Percentiles rank a stretch among this genome's conserved stretches.
Evolutionary conservation across 2,329 filamentous ascomycete species (phyloP).

Genomic region (Colletotrichum sp.): DNA sequence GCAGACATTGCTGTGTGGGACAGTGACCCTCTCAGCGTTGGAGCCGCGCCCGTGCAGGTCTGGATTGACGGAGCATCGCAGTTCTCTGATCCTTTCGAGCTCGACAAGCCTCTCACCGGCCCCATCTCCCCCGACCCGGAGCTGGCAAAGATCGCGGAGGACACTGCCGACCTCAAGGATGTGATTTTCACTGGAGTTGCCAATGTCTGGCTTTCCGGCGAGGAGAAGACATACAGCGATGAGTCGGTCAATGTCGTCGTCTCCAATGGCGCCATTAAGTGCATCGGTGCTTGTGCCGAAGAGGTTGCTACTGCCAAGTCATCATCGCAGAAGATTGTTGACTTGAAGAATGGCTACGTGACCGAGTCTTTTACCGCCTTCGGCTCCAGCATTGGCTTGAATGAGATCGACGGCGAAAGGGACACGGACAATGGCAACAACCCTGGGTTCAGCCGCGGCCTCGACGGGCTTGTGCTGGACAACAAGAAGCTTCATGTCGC

Average conservation of each 20-base stretch:
- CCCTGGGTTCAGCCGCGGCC: conserved; percentile 59
- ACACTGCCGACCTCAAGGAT: conserved; percentile 40
- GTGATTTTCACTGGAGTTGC: conserved; percentile 63
- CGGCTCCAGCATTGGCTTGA: conserved; percentile 64
- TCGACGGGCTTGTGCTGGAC: conserved; percentile 61
- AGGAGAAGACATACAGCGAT: conserved; percentile 29
- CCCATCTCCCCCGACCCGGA: conserved; percentile 44
- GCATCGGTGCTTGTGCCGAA: conserved; percentile 56
- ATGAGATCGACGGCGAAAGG: conserved; percentile 65
- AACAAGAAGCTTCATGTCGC: conserved; percentile 61
- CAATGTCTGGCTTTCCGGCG: conserved; percentile 52
- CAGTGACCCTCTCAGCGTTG: conserved; percentile 64
- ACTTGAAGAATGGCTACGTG: conserved; percentile 64
- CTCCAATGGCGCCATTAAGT: conserved; percentile 57
- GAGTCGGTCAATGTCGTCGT: conserved; percentile 54
- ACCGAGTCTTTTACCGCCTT: conserved; percentile 65
- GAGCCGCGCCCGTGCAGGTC: conserved; percentile 64
- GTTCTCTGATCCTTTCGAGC: conserved; percentile 57
- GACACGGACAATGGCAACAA: conserved; percentile 57
- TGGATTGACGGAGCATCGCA: conserved; percentile 69
- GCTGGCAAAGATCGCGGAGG: conserved; percentile 46
- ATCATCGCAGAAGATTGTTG: conserved; percentile 42
- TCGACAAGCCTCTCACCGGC: conserved; percentile 51
- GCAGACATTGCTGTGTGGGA: conserved; percentile 69
- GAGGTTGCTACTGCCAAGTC: conserved; percentile 44